Percentiles rank a stretch among this genome's conserved stretches.
Conservation (phyloP, 73 alveolate genomes). For the Paramecium sexaurelia region DNA sequence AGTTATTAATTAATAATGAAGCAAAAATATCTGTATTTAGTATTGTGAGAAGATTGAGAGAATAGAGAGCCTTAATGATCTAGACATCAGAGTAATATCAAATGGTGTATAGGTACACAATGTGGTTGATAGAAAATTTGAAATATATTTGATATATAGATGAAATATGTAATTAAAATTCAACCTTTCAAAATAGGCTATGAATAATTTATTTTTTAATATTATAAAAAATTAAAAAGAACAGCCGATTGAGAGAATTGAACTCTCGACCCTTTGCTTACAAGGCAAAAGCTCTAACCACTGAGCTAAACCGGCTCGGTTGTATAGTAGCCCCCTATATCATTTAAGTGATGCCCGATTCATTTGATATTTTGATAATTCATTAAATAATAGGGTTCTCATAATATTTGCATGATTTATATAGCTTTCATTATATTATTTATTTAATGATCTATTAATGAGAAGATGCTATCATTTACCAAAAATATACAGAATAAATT, state of each 20-base stretch:
- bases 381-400: too few species aligned
- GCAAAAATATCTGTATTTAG: slow-evolving; percentile 75
- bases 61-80: slow-evolving; percentile 85
- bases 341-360: neutral
- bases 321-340: neutral
- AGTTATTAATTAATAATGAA: neutral
- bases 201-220: neutral
- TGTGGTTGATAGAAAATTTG: slow-evolving; percentile 30
- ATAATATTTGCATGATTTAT: too few species aligned
- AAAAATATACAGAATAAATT: neutral
- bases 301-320: slow-evolving; percentile 65
- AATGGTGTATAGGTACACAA: slow-evolving; percentile 72
- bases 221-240: neutral
- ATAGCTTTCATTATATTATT: too few species aligned
- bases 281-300: slow-evolving; percentile 68
- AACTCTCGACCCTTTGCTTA: slow-evolving; percentile 67
- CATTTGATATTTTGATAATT: neutral
- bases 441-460: neutral
- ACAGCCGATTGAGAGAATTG: slow-evolving; percentile 66
- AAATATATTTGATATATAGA: neutral
- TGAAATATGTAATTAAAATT: neutral
- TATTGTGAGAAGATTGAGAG: slow-evolving; percentile 87
- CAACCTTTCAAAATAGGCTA: neutral
- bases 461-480: neutral
- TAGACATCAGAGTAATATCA: slow-evolving; percentile 78